phyloP scores from a whole-genome alignment of 345 rosid species.

The Citrus glauca region DNA sequence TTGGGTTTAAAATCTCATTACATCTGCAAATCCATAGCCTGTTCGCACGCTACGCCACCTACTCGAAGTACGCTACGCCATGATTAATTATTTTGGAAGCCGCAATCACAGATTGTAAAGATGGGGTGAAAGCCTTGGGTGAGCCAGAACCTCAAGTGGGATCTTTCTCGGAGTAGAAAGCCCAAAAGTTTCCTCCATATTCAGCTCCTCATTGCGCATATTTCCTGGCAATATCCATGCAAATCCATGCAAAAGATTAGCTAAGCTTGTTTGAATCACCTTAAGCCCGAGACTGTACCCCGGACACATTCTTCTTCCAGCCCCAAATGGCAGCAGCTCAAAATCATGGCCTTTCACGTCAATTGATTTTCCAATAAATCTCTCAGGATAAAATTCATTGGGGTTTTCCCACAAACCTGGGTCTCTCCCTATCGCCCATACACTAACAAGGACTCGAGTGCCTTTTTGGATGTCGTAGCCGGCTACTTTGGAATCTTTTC shows the following conservation, averaged over 20 bases:
- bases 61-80: too few relatives aligned
- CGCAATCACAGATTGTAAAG: too few relatives aligned
- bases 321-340: slow-evolving; percentile 59
- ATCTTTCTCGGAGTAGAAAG: too few relatives aligned
- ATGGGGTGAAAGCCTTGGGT: too few relatives aligned
- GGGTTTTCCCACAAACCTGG: slow-evolving; percentile 54
- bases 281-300: slow-evolving; percentile 58
- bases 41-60: too few relatives aligned
- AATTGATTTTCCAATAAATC: slow-evolving; percentile 39
- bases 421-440: slow-evolving; percentile 60
- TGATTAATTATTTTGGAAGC: too few relatives aligned
- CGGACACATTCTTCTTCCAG: slow-evolving; percentile 80
- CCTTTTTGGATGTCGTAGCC: slow-evolving; percentile 50
- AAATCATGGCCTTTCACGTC: slow-evolving; percentile 63
- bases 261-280: slow-evolving; percentile 49
- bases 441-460: slow-evolving; percentile 38
- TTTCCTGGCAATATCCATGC: slow-evolving; percentile 43
- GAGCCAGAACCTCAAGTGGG: too few relatives aligned
- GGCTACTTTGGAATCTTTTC: slow-evolving; percentile 34
- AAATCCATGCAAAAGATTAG: slow-evolving; percentile 59
- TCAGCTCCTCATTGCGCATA: slow-evolving; percentile 14
- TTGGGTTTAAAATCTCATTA: too few relatives aligned
- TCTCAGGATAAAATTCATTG: slow-evolving; percentile 45
- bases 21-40: too few relatives aligned
- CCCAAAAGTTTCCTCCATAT: too few relatives aligned